phyloP scores from a whole-genome alignment of 1,284 basidiomycete species.

The Retiboletus fuscus region DNA sequence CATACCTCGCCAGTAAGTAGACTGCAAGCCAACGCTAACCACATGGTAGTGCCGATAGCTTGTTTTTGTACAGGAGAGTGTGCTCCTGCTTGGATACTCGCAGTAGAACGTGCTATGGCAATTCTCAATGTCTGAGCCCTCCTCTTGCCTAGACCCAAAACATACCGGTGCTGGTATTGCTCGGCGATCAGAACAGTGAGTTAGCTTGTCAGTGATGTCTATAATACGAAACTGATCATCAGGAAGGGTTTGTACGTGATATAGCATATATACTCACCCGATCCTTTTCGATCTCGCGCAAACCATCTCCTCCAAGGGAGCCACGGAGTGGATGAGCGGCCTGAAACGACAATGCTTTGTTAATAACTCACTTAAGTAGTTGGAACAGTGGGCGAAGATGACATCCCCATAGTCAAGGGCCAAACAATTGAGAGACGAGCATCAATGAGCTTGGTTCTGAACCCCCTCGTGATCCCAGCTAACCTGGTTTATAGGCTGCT shows the following conservation, averaged over 20 bases:
- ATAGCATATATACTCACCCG: constrained; percentile 42
- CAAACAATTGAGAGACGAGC: constrained; percentile 71
- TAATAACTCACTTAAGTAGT: constrained; percentile 53
- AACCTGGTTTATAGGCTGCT: too few relatives aligned
- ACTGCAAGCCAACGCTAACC: constrained; percentile 71
- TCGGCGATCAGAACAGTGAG: constrained; percentile 71
- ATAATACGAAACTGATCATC: too few relatives aligned
- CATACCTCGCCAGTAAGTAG: constrained; percentile 62
- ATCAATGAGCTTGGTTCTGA: too few relatives aligned
- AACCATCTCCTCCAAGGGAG: constrained; percentile 61
- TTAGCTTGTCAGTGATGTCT: constrained; percentile 66
- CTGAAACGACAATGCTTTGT: not conserved
- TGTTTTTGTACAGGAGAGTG: constrained; percentile 56
- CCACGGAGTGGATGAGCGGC: constrained; percentile 31
- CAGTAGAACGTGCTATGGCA: constrained; percentile 57
- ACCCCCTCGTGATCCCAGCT: too few relatives aligned
- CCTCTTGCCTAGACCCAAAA: not conserved
- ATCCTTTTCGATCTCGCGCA: constrained; percentile 59
- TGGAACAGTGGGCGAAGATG: constrained; percentile 69
- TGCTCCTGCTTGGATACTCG: constrained; percentile 72
- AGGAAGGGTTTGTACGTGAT: too few relatives aligned
- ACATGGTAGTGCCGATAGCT: constrained; percentile 63
- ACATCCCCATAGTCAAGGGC: constrained; percentile 77
- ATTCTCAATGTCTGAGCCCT: constrained; percentile 6
- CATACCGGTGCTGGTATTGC: constrained; percentile 65